Evolutionary conservation across 345 rosid species (phyloP), one percentile per base, ranked within the genome.

Genomic region (Lepidium africanum): DNA sequence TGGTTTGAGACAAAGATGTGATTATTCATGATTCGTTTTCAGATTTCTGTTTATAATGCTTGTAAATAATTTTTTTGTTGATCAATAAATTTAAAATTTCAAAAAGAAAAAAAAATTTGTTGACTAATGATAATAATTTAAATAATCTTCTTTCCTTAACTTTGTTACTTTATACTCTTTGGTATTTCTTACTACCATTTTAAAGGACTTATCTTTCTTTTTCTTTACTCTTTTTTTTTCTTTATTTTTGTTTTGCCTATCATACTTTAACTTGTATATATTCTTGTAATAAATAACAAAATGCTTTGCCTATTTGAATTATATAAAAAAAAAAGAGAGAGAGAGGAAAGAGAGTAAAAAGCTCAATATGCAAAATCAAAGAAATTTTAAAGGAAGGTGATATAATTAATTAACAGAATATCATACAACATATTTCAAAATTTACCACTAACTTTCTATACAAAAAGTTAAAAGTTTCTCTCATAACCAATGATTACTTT

Each of bases 381-480:
- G 30, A 65, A 72, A 65, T 2, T 47, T 58, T 43, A 51, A 73
- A 55, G 6, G 23, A 51, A 59, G 10, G 39, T 51, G 48, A 40
- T 25, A 10, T 6, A 58, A 23, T 14, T 36, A 13, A 41, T 14
- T 10, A 42, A 56, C 19, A 2, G 11, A 33, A 32, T 64, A 57
- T 72, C 56, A 10, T 72, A 57, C 59, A 72, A n/a, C 43, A 39
- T 38, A 27, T 54, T 72, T 56, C 76, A 55, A 47, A 47, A 5
- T 63, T 30, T 64, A 65, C 72, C 40, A 55, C 14, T 32, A 49
- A 13, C 14, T 45, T 42, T 57, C 37, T 62, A 38, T 69, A 55
- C 76, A 74, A 55, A 4, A 74, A 67, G 49, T 67, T 33, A 48
- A 46, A 63, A 54, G 35, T 37, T 66, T 45, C 23, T 63, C 62